Evolutionary conservation across 768 basidiomycete genomes (phyloP).

Genomic region (Coprinellus aureogranulatus): DNA sequence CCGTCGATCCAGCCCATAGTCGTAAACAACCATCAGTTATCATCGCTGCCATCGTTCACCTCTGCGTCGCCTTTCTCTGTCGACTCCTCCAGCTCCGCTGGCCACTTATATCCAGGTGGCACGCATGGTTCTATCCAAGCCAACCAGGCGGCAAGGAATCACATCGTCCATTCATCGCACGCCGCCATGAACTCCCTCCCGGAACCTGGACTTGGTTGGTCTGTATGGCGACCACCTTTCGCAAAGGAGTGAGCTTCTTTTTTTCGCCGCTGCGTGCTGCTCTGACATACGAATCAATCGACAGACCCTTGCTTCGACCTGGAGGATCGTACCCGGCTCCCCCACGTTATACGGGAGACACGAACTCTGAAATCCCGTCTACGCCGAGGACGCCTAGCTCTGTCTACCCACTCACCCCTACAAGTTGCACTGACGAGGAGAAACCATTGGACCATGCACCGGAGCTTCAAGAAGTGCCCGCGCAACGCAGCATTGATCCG

Average conservation of each 20-base stretch:
- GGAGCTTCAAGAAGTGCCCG: not conserved
- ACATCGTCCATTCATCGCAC: too few species aligned
- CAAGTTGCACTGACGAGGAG: constrained; percentile 27
- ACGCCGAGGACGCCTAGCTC: constrained; percentile 52
- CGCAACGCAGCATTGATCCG: constrained; percentile 50
- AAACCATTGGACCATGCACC: not conserved
- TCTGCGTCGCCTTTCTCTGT: not conserved
- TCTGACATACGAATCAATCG: too few species aligned
- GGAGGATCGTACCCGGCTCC: not conserved
- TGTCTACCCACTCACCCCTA: constrained; percentile 49
- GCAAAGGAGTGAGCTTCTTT: too few species aligned
- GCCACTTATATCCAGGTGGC: not conserved
- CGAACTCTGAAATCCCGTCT: constrained; percentile 33
- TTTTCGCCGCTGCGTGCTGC: too few species aligned
- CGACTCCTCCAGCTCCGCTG: not conserved
- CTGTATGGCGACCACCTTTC: too few species aligned
- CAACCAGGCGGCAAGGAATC: too few species aligned
- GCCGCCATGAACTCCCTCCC: too few species aligned
- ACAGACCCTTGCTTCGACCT: not conserved
- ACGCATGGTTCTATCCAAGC: not conserved
- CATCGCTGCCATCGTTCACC: not conserved
- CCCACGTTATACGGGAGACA: not conserved
- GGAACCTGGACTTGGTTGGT: too few species aligned
- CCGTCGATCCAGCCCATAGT: not conserved
- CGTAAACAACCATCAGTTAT: constrained; percentile 23